Percentiles rank a stretch among this genome's conserved stretches.
These are phyloP conservation scores for Claviceps lovelessii DNA, from an alignment of 2,329 filamentous ascomycete genomes.

Conservation along the genomic window DNA sequence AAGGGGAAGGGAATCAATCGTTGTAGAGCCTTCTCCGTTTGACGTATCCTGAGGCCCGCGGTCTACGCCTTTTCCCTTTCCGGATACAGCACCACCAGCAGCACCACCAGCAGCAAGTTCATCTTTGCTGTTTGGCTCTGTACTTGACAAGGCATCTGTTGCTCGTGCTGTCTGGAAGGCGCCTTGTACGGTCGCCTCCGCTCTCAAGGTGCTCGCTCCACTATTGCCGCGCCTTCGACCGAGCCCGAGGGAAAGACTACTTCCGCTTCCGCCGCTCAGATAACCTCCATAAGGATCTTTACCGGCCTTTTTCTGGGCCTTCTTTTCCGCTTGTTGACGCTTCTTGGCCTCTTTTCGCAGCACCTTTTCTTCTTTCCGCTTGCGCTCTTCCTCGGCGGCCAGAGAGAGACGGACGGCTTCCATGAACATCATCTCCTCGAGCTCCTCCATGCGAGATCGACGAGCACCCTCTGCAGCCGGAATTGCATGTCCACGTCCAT, in stretches of 20 bases:
- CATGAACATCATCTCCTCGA: slow-evolving; percentile 98
- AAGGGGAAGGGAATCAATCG: slow-evolving; percentile 28
- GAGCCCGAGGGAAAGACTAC: slow-evolving; percentile 47
- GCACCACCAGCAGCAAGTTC: slow-evolving; percentile 7
- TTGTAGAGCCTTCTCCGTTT: slow-evolving; percentile 18
- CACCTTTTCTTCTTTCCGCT: slow-evolving; percentile 50
- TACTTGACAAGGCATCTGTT: slow-evolving; percentile 10
- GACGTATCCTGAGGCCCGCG: slow-evolving; percentile 23
- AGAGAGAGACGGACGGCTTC: slow-evolving; percentile 85
- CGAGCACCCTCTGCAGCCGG: slow-evolving; percentile 15
- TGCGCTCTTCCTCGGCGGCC: slow-evolving; percentile 87
- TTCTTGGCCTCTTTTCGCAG: slow-evolving; percentile 65
- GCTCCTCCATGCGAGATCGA: slow-evolving; percentile 57
- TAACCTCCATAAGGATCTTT: slow-evolving; percentile 22
- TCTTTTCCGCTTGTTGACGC: slow-evolving; percentile 70
- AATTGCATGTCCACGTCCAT: slow-evolving; percentile 10
- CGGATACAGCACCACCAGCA: slow-evolving; percentile 10
- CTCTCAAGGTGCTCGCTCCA: slow-evolving; percentile 42
- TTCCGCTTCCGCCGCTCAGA: slow-evolving; percentile 38
- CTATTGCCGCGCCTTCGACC: slow-evolving; percentile 47
- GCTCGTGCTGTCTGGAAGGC: slow-evolving; percentile 19
- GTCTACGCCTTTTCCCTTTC: slow-evolving; percentile 60
- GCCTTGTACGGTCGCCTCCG: slow-evolving; percentile 38
- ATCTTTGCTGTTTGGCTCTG: slow-evolving; percentile 17
- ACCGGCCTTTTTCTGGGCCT: slow-evolving; percentile 50